Base-by-base conservation (phyloP, 2,329 filamentous ascomycete genomes). In the Cadophora malorum region DNA sequence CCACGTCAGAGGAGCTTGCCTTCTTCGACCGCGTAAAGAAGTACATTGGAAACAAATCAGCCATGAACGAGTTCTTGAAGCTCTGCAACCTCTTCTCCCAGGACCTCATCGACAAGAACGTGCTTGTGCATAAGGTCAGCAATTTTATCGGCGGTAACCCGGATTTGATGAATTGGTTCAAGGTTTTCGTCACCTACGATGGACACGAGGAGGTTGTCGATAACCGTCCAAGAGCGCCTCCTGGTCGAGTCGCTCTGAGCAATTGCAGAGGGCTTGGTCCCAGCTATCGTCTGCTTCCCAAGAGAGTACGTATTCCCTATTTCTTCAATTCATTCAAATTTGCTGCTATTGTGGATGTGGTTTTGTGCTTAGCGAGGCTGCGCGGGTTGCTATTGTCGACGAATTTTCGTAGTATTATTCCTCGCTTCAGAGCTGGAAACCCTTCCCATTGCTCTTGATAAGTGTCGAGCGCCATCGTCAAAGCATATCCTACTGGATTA, bases 1-100 rank as follows among this genome's bases (percentile, higher is more conserved):
- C 93, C 0, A 91, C 87, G 28, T 86, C 90, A 64, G 95, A 98
- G 67, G 95, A 98, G 77, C 85, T 98, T 63, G 89, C 89, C 1
- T 98, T 98, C 81, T 99, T 99, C 75, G 96, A 99, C 70, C 90
- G 94, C 8, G 94, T 96, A 21, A 98, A 97, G 85, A 99, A 99
- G 80, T 95, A 91, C 76, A 93, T 99, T 67, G 90, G 91, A 69
- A 98, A 98, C 79, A 92, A 97, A 78, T 91, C 93, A 66, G 91
- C 91, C 2, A 96, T 97, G 86, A 94, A 92, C 74, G 96, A 99
- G 79, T 99, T 99, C 79, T 81, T 99, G 71, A 99, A 99, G 82
- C 88, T 99, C 7, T 96, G 95, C 83, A 99, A 98, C 74, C 85
- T 99, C 35, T 99, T 93, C 81, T 96, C 92, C 25, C 92, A 97